Evolutionary conservation across 441 rosid genomes (phyloP).

Genomic region (Erodium trifolium): DNA sequence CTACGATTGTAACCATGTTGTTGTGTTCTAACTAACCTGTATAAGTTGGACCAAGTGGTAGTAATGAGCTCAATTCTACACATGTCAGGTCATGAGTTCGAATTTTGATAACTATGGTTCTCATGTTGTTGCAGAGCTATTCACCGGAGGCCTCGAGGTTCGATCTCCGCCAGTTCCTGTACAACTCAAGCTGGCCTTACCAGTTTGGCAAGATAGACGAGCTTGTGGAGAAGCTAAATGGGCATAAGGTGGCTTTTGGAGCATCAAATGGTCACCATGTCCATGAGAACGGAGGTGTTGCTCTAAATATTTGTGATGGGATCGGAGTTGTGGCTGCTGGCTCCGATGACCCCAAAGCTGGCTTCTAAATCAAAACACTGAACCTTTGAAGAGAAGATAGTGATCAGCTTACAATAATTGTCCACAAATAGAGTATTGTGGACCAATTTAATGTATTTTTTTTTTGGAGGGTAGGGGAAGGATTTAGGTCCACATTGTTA

Average conservation of each 20-base stretch:
- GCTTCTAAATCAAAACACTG: conserved; percentile 25
- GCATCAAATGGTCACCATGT: conserved; percentile 19
- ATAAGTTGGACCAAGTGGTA: too few relatives aligned
- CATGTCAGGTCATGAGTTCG: too few relatives aligned
- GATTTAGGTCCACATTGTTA: not conserved
- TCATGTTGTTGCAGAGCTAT: conserved; percentile 54
- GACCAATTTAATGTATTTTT: not conserved
- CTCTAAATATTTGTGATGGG: conserved; percentile 17
- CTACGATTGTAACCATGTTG: too few relatives aligned
- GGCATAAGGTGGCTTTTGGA: conserved; percentile 38
- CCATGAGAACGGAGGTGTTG: conserved; percentile 10
- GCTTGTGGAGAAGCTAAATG: conserved; percentile 53
- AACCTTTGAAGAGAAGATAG: not conserved
- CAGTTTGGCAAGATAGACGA: conserved; percentile 82
- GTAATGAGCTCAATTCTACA: too few relatives aligned
- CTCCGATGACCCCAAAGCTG: conserved; percentile 70
- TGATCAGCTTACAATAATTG: not conserved
- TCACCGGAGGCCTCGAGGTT: conserved; percentile 91
- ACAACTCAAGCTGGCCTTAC: conserved; percentile 72
- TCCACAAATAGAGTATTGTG: not conserved
- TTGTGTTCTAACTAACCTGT: too few relatives aligned
- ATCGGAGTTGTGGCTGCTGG: conserved; percentile 69
- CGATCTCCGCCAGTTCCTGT: conserved; percentile 81
- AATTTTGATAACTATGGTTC: too few relatives aligned
- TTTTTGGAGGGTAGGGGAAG: not conserved